A percentile compares a stretch with the other conserved stretches of the same genome.
phyloP scores from a whole-genome alignment of 306 rosid genomes.

The Cajanus cajan region DNA sequence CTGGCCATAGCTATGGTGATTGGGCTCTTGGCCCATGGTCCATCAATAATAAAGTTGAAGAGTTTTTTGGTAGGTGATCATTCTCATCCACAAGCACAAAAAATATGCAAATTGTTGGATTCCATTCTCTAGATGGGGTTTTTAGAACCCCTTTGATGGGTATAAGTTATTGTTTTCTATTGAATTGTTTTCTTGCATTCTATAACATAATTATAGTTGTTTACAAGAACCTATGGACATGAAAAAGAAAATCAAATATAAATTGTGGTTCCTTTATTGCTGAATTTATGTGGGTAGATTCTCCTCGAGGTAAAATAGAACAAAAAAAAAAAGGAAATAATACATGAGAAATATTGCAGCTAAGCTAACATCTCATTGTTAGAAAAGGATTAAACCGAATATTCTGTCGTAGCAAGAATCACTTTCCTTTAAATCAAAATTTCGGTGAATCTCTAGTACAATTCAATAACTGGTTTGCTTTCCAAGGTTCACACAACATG shows the following conservation, averaged over 20 bases:
- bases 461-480: no score
- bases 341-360: not conserved
- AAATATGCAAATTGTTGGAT: constrained; percentile 60
- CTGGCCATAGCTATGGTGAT: no score
- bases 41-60: constrained; percentile 67
- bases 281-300: not conserved
- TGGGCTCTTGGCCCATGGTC: no score
- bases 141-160: constrained; percentile 27
- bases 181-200: constrained; percentile 5
- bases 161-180: not conserved
- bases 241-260: not conserved
- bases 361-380: no score
- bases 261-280: not conserved
- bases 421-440: no score
- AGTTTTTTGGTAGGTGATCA: constrained; percentile 78
- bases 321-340: not conserved
- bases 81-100: constrained; percentile 64
- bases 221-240: not conserved
- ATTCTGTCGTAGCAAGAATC: no score
- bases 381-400: no score
- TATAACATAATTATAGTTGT: not conserved
- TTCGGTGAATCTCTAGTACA: no score
- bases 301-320: not conserved
- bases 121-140: constrained; percentile 40
- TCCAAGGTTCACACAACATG: no score